Evolutionary conservation across 2,329 filamentous ascomycete species (phyloP).

Genomic region (Pseudogymnoascus sp.): DNA sequence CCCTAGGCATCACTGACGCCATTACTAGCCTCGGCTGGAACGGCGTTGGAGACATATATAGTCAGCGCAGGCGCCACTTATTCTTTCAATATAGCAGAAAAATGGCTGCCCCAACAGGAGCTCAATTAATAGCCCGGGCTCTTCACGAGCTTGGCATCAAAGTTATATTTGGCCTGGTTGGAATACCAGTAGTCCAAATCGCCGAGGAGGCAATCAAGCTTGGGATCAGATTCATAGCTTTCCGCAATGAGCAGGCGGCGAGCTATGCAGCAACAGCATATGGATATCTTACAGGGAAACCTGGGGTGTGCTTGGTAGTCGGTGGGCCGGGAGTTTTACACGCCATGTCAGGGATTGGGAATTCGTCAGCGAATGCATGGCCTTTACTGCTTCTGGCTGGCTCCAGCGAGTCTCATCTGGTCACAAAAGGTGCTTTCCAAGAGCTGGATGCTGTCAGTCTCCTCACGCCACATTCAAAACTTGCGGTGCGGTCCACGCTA

Average conservation of each 20-base stretch:
- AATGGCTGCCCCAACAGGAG: conserved; percentile 16
- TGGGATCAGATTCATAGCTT: conserved; percentile 51
- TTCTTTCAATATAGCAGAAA: conserved; percentile 3
- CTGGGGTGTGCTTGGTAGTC: conserved; percentile 51
- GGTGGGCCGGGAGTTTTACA: conserved; percentile 52
- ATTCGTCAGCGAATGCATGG: conserved; percentile 46
- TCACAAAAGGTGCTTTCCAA: conserved; percentile 49
- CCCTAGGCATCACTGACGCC: conserved; percentile 4
- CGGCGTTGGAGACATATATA: neutral
- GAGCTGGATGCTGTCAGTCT: conserved; percentile 49
- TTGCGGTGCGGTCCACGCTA: conserved; percentile 38
- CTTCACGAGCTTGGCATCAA: conserved; percentile 24
- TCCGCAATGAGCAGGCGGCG: conserved; percentile 52
- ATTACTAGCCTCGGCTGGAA: conserved; percentile 1
- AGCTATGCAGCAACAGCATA: conserved; percentile 52
- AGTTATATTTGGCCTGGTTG: conserved; percentile 26
- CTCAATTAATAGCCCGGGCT: conserved; percentile 23
- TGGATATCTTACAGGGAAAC: conserved; percentile 49
- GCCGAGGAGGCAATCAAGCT: conserved; percentile 49
- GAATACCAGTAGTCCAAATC: conserved; percentile 45
- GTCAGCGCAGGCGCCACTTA: conserved; percentile 2
- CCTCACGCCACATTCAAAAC: conserved; percentile 45
- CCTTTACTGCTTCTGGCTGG: conserved; percentile 48
- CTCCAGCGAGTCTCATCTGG: conserved; percentile 43
- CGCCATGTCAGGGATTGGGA: conserved; percentile 48